These are phyloP conservation scores for Geosmithia morbida DNA, from an alignment of 2,329 filamentous ascomycete species.

Conservation along the genomic window DNA sequence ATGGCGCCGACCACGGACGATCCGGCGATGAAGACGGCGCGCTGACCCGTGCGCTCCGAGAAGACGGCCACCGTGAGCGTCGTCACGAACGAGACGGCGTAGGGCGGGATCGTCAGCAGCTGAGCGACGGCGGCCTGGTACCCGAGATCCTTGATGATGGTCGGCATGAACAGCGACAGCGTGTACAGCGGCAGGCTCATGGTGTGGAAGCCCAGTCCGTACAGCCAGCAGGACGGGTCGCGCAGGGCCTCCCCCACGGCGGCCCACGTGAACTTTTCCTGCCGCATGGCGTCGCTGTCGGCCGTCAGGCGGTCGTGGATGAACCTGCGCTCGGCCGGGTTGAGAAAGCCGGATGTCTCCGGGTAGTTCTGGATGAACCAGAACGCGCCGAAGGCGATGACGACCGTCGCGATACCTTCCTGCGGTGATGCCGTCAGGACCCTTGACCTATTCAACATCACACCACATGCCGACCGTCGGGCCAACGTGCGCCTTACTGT, in stretches of 20 bases:
- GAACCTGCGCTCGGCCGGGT: conserved; percentile 35
- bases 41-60: conserved; percentile 40
- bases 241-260: conserved; percentile 48
- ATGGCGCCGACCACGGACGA: conserved; percentile 41
- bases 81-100: conserved; percentile 45
- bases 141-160: conserved; percentile 23
- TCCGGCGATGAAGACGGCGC: conserved; percentile 49
- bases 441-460: neutral
- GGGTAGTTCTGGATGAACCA: conserved; percentile 56
- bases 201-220: conserved; percentile 57
- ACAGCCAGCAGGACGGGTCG: conserved; percentile 60
- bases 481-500: no score
- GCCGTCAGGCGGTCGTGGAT: conserved; percentile 48
- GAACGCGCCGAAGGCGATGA: conserved; percentile 33
- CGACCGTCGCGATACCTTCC: conserved; percentile 41
- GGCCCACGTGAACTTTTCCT: conserved; percentile 55
- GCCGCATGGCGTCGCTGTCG: conserved; percentile 54
- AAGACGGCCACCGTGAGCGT: conserved; percentile 44
- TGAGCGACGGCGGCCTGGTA: conserved; percentile 32
- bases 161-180: conserved; percentile 29
- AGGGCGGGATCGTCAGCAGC: conserved; percentile 48
- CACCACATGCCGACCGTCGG: neutral
- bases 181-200: conserved; percentile 51
- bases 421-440: conserved; percentile 6
- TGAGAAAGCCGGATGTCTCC: conserved; percentile 41